Evolutionary conservation across 2,329 filamentous ascomycete species (phyloP).

Genomic region (Alternaria longipes): DNA sequence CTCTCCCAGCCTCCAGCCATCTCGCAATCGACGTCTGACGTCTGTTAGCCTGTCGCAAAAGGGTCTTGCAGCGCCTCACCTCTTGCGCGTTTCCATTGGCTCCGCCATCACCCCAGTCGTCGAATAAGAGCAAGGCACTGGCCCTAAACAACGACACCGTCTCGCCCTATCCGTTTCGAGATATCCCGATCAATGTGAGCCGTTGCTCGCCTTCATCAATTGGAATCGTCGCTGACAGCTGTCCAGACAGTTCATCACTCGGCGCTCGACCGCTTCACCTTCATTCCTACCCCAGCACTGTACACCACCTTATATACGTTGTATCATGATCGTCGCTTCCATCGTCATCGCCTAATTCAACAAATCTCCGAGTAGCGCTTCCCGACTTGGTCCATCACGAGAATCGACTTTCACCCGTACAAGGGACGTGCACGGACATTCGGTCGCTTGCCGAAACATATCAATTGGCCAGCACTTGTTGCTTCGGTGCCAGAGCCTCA

Average conservation of each 20-base stretch:
- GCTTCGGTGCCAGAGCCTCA: slow-evolving; percentile 36
- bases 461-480: slow-evolving; percentile 45
- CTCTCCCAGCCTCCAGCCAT: slow-evolving; percentile 45
- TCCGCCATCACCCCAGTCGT: slow-evolving; percentile 29
- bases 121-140: slow-evolving; percentile 46
- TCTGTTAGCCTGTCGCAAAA: slow-evolving; percentile 45
- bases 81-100: slow-evolving; percentile 46
- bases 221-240: slow-evolving; percentile 37
- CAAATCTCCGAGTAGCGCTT: slow-evolving; percentile 44
- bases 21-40: slow-evolving; percentile 45
- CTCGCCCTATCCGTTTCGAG: slow-evolving; percentile 45
- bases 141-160: slow-evolving; percentile 37
- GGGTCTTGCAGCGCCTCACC: slow-evolving; percentile 45
- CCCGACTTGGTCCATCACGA: slow-evolving; percentile 40
- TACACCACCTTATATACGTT: slow-evolving; percentile 21
- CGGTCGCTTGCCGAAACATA: slow-evolving; percentile 33
- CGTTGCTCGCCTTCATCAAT: slow-evolving; percentile 26
- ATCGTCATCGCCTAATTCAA: slow-evolving; percentile 39
- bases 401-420: slow-evolving; percentile 44
- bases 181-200: slow-evolving; percentile 39
- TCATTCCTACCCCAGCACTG: slow-evolving; percentile 6
- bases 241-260: slow-evolving; percentile 31
- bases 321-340: slow-evolving; percentile 32
- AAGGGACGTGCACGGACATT: slow-evolving; percentile 36
- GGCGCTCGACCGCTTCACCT: slow-evolving; percentile 33